Percentiles rank a stretch among this genome's conserved stretches.
phyloP scores from a whole-genome alignment of 208 protist genomes.

The Wallacemonas sp. region DNA sequence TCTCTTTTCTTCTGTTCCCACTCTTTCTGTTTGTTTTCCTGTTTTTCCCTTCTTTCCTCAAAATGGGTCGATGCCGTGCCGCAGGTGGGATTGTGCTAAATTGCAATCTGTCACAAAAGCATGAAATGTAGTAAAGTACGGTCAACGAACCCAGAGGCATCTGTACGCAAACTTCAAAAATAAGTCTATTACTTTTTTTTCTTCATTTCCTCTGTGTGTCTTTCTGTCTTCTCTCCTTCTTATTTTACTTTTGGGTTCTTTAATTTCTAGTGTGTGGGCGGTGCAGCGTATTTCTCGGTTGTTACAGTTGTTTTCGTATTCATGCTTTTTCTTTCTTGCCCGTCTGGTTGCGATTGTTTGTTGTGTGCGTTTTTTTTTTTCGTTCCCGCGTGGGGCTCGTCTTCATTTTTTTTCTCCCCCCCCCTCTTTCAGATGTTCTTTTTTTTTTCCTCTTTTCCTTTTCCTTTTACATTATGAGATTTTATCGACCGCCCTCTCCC shows the following conservation, averaged over 20 bases:
- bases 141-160: too few relatives aligned
- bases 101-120: too few relatives aligned
- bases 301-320: conserved; percentile 5
- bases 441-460: too few relatives aligned
- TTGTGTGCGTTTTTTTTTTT: neutral
- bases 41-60: neutral
- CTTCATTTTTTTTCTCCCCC: neutral
- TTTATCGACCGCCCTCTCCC: neutral
- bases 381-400: neutral
- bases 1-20: too few relatives aligned
- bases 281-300: neutral
- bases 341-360: conserved; percentile 3
- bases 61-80: too few relatives aligned
- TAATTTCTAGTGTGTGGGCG: too few relatives aligned
- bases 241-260: conserved; percentile 1
- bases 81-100: too few relatives aligned
- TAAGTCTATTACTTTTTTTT: conserved; percentile 16
- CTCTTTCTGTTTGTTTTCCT: neutral
- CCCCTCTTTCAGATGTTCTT: too few relatives aligned
- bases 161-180: neutral
- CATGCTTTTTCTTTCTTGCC: conserved; percentile 12
- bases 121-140: too few relatives aligned
- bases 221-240: neutral
- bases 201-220: conserved; percentile 4
- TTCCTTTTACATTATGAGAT: neutral